Percentiles rank a stretch among this genome's conserved stretches.
phyloP scores from a whole-genome alignment of 2,329 filamentous ascomycete genomes.

The Fusarium sp. region DNA sequence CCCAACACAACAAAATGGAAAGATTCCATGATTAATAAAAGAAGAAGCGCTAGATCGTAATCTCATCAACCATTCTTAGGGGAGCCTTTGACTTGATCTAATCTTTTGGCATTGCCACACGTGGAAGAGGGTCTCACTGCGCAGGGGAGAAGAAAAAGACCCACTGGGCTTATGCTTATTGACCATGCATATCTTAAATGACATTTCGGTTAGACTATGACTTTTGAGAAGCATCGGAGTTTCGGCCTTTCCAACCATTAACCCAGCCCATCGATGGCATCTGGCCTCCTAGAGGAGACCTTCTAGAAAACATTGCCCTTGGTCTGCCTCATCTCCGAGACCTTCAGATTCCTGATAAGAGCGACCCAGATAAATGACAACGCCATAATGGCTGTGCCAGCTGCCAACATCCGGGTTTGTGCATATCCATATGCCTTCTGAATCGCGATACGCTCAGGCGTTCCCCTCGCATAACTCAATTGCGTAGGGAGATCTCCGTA shows the following conservation, averaged over 20 bases:
- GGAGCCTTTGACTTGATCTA: accelerated
- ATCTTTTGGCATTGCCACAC: neutral
- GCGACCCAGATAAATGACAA: slow-evolving; percentile 32
- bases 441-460: slow-evolving; percentile 4
- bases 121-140: neutral
- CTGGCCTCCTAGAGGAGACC: neutral
- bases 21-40: accelerated
- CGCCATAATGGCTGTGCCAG: slow-evolving; percentile 36
- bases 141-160: neutral
- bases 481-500: slow-evolving; percentile 6
- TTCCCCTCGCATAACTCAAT: slow-evolving; percentile 3
- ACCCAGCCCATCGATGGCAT: neutral
- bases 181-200: neutral
- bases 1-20: neutral
- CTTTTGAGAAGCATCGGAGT: neutral
- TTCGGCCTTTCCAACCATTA: neutral
- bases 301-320: slow-evolving; percentile 29
- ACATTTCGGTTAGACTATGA: neutral
- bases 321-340: slow-evolving; percentile 30
- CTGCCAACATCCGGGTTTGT: slow-evolving; percentile 31
- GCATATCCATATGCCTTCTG: slow-evolving; percentile 22
- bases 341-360: slow-evolving; percentile 34
- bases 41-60: neutral
- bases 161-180: neutral
- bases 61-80: accelerated